Evolutionary conservation across 345 rosid genomes (phyloP).

Genomic region (Eutrema japonicum): DNA sequence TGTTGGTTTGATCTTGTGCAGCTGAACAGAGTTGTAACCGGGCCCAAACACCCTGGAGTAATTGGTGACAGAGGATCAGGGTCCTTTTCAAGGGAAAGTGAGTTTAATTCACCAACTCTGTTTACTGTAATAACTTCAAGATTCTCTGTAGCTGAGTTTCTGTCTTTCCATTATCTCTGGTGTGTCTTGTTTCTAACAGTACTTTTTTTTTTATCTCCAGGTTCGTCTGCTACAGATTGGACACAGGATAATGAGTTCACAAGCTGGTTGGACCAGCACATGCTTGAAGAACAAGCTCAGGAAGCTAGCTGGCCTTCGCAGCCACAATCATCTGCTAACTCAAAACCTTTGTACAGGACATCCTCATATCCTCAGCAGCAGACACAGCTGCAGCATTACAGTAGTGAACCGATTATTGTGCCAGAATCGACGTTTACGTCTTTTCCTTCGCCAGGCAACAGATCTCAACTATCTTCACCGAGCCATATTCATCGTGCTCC

Average conservation of each 20-base stretch:
- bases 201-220: slow-evolving; percentile 55
- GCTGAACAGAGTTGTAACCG: slow-evolving; percentile 92
- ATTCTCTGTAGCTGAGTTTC: background rate
- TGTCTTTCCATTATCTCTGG: background rate
- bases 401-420: slow-evolving; percentile 65
- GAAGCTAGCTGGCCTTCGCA: slow-evolving; percentile 86
- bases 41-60: slow-evolving; percentile 91
- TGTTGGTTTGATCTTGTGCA: slow-evolving; percentile 43
- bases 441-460: slow-evolving; percentile 80
- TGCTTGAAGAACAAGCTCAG: slow-evolving; percentile 61
- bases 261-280: slow-evolving; percentile 74
- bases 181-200: background rate
- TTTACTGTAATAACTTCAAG: background rate
- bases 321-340: slow-evolving; percentile 56
- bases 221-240: slow-evolving; percentile 93
- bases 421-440: slow-evolving; percentile 79
- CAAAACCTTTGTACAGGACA: slow-evolving; percentile 77
- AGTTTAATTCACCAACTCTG: slow-evolving; percentile 46
- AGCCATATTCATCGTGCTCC: slow-evolving; percentile 60
- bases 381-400: slow-evolving; percentile 64
- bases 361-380: slow-evolving; percentile 88
- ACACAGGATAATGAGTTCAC: slow-evolving; percentile 77
- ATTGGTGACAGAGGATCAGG: slow-evolving; percentile 96
- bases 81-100: slow-evolving; percentile 97
- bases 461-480: slow-evolving; percentile 64